phyloP scores from a whole-genome alignment of 768 basidiomycete species.

The Phylloporus sp. region DNA sequence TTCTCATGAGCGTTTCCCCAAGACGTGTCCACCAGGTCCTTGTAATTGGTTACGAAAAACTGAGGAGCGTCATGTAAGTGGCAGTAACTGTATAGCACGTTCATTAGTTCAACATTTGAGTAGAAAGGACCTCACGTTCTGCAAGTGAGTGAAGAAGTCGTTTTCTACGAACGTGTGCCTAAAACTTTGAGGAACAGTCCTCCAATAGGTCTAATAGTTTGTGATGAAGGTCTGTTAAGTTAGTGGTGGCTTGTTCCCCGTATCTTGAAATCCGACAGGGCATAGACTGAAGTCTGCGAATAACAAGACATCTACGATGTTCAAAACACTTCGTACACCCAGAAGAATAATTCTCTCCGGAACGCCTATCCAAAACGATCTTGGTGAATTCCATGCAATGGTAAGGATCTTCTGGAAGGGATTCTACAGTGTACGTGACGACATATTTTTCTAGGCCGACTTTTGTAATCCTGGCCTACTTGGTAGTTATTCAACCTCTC shows the following conservation, averaged over 20 bases:
- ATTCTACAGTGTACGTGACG: not conserved
- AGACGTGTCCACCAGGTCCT: constrained; percentile 81
- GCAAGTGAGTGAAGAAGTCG: constrained; percentile 46
- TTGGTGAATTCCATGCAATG: constrained; percentile 96
- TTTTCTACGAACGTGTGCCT: not conserved
- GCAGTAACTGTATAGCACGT: not conserved
- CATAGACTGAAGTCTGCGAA: constrained; percentile 91
- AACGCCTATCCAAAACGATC: constrained; percentile 95
- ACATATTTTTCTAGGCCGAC: constrained; percentile 53
- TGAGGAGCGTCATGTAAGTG: constrained; percentile 76
- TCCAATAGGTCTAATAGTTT: constrained; percentile 88
- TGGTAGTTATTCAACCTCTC: constrained; percentile 39
- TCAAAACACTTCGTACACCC: constrained; percentile 70
- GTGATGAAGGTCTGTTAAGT: constrained; percentile 75
- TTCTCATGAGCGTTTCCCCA: not conserved
- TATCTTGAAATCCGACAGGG: constrained; percentile 40
- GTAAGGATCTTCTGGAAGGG: constrained; percentile 38
- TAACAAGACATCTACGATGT: constrained; percentile 86
- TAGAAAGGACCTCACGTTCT: constrained; percentile 56
- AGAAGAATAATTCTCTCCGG: constrained; percentile 89
- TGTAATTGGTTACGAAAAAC: constrained; percentile 91
- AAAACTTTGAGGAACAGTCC: constrained; percentile 47
- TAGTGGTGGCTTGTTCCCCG: not conserved
- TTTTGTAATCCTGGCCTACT: constrained; percentile 94
- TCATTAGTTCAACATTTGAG: constrained; percentile 2